Evolutionary conservation across 345 rosid species (phyloP).

Genomic region (Syzygium grande): DNA sequence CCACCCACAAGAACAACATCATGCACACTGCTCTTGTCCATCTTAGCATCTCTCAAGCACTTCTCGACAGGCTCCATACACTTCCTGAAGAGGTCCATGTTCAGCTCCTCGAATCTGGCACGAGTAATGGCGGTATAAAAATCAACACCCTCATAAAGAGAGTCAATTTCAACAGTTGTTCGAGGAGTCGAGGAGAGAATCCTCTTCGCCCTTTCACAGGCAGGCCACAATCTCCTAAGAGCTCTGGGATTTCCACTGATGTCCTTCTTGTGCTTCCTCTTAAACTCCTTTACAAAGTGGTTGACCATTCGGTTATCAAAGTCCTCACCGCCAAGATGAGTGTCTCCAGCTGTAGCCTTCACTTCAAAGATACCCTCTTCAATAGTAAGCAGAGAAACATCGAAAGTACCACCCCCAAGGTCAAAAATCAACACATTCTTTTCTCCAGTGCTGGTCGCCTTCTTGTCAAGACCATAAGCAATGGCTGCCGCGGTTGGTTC

Average conservation of each 20-base stretch:
- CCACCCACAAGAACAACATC: conserved; percentile 52
- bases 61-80: conserved; percentile 48
- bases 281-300: conserved; percentile 36
- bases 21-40: conserved; percentile 37
- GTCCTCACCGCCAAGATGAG: conserved; percentile 40
- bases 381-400: conserved; percentile 39
- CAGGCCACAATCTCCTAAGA: conserved; percentile 33
- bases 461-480: conserved; percentile 1
- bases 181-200: conserved; percentile 42
- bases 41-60: conserved; percentile 45
- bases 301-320: conserved; percentile 33
- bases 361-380: conserved; percentile 41
- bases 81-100: conserved; percentile 41
- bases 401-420: conserved; percentile 44
- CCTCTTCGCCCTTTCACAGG: conserved; percentile 44
- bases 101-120: conserved; percentile 33
- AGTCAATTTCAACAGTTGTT: conserved; percentile 38
- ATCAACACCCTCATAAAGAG: conserved; percentile 29
- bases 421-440: conserved; percentile 40
- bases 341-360: conserved; percentile 44
- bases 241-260: conserved; percentile 29
- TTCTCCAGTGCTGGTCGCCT: conserved; percentile 3
- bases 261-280: conserved; percentile 36
- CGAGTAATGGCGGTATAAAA: conserved; percentile 30
- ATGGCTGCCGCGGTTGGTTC: neutral